Conservation (phyloP, 192 early-diverging fungal species). For the Geosiphon pyriformis region DNA sequence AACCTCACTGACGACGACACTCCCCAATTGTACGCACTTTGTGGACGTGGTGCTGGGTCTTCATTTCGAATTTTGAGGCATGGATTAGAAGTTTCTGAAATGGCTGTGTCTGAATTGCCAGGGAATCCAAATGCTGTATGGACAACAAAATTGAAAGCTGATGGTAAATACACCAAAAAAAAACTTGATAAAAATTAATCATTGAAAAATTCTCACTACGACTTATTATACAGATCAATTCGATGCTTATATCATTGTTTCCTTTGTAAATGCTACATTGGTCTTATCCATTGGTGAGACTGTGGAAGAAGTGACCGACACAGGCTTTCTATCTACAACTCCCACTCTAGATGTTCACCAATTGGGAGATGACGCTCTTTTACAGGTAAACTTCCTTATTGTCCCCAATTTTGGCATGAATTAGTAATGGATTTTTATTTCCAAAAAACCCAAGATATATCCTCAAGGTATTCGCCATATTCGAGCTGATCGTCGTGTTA, state of each 20-base stretch:
- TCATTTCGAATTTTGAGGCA: constrained; percentile 86
- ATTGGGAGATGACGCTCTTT: constrained; percentile 78
- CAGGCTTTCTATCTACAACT: constrained; percentile 77
- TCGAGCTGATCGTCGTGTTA: constrained; percentile 76
- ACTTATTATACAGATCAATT: constrained; percentile 42
- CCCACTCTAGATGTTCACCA: constrained; percentile 83
- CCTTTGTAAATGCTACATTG: constrained; percentile 88
- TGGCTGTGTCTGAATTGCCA: constrained; percentile 89
- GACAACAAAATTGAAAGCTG: constrained; percentile 51
- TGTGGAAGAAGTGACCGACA: constrained; percentile 87
- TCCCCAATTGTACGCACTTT: constrained; percentile 89
- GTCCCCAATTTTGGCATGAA: not conserved
- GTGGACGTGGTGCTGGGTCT: constrained; percentile 75
- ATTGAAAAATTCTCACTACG: too few species aligned
- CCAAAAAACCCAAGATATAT: constrained; percentile 54
- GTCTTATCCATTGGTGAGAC: constrained; percentile 90
- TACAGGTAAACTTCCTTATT: constrained; percentile 58
- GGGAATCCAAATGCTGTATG: constrained; percentile 92
- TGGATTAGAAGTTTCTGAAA: constrained; percentile 87
- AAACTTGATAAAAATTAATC: not conserved
- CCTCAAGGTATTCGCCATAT: constrained; percentile 90
- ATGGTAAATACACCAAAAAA: constrained; percentile 19
- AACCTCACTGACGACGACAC: constrained; percentile 88
- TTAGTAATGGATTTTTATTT: too few species aligned
- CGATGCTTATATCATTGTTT: constrained; percentile 88